phyloP scores from a whole-genome alignment of 495 filamentous ascomycete species.

The Physcia stellaris region DNA sequence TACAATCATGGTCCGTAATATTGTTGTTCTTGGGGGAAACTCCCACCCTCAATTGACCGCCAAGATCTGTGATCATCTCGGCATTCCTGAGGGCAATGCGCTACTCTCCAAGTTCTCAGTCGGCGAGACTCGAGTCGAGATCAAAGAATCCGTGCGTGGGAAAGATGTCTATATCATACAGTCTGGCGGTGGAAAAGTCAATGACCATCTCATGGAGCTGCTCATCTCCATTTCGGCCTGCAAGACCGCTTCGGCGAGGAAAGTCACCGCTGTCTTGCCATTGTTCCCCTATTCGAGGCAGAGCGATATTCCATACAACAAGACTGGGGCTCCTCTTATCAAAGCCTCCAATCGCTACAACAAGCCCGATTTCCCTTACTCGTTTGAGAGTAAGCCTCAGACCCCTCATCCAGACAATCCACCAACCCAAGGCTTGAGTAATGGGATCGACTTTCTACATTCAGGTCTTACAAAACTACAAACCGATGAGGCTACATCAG shows the following conservation, averaged over 20 bases:
- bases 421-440: constrained; percentile 47
- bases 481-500: constrained; percentile 32
- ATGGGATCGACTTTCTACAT: constrained; percentile 49
- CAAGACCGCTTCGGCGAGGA: constrained; percentile 85
- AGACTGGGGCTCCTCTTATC: constrained; percentile 73
- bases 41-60: constrained; percentile 82
- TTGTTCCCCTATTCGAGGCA: constrained; percentile 94
- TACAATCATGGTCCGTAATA: constrained; percentile 80
- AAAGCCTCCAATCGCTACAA: constrained; percentile 38
- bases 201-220: constrained; percentile 90
- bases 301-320: constrained; percentile 92
- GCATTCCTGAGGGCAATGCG: constrained; percentile 68
- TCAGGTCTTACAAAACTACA: constrained; percentile 50
- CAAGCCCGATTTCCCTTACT: constrained; percentile 40
- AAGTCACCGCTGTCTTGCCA: constrained; percentile 82
- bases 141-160: constrained; percentile 85
- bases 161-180: constrained; percentile 99
- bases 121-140: constrained; percentile 89
- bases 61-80: constrained; percentile 73
- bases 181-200: constrained; percentile 77
- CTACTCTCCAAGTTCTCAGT: constrained; percentile 83
- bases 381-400: constrained; percentile 82
- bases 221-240: constrained; percentile 94
- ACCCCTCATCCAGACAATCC: constrained; percentile 61
- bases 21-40: constrained; percentile 84